Conservation (phyloP, 108 stramenopile species). For the Nitzschia sp. region DNA sequence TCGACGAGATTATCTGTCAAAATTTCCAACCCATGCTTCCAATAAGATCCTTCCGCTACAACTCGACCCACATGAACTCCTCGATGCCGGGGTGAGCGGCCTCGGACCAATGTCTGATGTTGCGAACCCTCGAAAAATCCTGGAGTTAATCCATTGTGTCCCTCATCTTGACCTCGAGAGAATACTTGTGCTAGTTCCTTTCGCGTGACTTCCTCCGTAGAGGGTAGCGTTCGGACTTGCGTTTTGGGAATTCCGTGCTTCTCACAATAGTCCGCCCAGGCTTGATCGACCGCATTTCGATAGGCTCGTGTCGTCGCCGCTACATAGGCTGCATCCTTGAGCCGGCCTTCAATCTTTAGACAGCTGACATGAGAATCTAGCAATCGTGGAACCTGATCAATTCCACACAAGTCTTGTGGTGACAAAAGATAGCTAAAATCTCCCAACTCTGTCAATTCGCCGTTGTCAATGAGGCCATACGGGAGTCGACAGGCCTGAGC, state of each 20-base stretch:
- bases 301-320: conserved; percentile 80
- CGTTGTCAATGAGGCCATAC: conserved; percentile 69
- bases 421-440: conserved; percentile 61
- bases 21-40: conserved; percentile 42
- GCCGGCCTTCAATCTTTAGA: conserved; percentile 80
- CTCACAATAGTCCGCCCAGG: conserved; percentile 54
- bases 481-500: conserved; percentile 82
- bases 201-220: conserved; percentile 52
- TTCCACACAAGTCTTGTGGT: conserved; percentile 80
- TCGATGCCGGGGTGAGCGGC: conserved; percentile 69
- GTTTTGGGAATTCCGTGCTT: conserved; percentile 25
- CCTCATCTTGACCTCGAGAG: conserved; percentile 72
- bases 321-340: conserved; percentile 78
- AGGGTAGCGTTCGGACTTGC: neutral
- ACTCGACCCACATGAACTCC: conserved; percentile 70
- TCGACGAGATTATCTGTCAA: conserved; percentile 18
- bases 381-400: conserved; percentile 65
- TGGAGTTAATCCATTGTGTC: conserved; percentile 61
- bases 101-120: conserved; percentile 70
- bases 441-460: conserved; percentile 54
- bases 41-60: conserved; percentile 23
- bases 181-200: conserved; percentile 68
- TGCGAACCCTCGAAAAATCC: conserved; percentile 75
- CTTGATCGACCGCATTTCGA: conserved; percentile 70
- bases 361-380: conserved; percentile 69